Base-by-base conservation (phyloP, 176 grass and related monocot species). In the Sorghum bicolor region DNA sequence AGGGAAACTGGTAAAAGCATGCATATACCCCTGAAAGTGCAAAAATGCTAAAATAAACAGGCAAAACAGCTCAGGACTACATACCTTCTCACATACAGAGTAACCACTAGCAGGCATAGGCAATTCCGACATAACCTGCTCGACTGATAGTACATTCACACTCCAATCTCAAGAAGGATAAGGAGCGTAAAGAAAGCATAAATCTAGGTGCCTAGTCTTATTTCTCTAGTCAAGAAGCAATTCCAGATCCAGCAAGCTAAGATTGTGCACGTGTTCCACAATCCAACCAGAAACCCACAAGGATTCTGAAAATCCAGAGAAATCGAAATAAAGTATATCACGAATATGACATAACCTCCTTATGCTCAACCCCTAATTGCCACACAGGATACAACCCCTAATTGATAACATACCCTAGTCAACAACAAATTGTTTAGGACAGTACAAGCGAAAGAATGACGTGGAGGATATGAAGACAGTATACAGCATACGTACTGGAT, bases 401-500 rank as follows among this genome's bases (percentile, higher is more conserved):
- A 8, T 26, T 43, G 38, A 44, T 20, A 19, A 3, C 53, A n/a
- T 57, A 57, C 20, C 82, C 64, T 39, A 77, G 75, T 64, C 24
- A 45, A 19, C 32, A 36, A 20, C 45, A 31, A 30, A 0, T 22
- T 43, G 11, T 31, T 19, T 44, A 79, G 25, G 17, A 65, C 10
- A 75, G 36, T 29, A 45, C n/a, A 77, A 57, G 30, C 8, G 4
- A 65, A 64, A 53, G 8, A 28, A 47, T 24, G 43, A 64, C 15
- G 47, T 29, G 50, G 55, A 47, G 73, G 14, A 70, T 38, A 12
- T 57, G 50, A 52, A 37, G n/a, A 58, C 47, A 81, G 6, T 16
- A 58, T 58, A 15, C 10, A 60, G 58, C 25, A 77, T 78, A 76
- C 82, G 74, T 81, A 95, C 93, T 92, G 93, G 84, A 99, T 99